Evolutionary conservation across 768 basidiomycete species (phyloP), one percentile per base, ranked within the genome.

Genomic region (Tricholomella constricta): DNA sequence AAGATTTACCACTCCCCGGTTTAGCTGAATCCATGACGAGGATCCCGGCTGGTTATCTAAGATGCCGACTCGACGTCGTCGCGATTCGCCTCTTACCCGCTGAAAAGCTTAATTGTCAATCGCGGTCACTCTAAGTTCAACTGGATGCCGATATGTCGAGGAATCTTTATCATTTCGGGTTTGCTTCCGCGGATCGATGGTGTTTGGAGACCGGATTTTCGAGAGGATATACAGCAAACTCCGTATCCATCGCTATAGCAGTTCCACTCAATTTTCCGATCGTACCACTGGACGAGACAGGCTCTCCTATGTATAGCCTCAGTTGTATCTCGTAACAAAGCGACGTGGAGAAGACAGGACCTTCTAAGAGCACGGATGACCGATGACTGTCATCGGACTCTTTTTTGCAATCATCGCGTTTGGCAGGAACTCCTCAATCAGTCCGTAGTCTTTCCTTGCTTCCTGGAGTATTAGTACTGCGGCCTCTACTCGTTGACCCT

Each of bases 341-440:
- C 12, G 32, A 32, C 32, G 31, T 12, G 17, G 14, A 17, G 20
- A 9, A 10, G 22, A 9, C 38, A 27, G 25, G 6, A 12, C 23
- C 19, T 27, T 10, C 25, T 2, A 22, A 22, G 15, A 6, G 4
- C 15, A n/a, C 42, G 26, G 42, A n/a, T 36, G 26, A 45, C 40
- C 37, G 27, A 45, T 4, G 43, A 44, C 41, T 43, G 41, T 42
- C 49, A 44, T 51, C 49, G 49, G 49, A 44, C 9, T 51, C 29
- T 19, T 42, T 31, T n/a, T n/a, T n/a, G n/a, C 29, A 27, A 8
- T n/a, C 14, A 34, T 23, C 34, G 17, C 8, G 14, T 3, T 20
- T 51, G 34, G 49, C 49, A 45, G 43, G n/a, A 43, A n/a, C 51
- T 45, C 51, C 51, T 52, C 51, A 42, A 52, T 52, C 51, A 52